phyloP scores from a whole-genome alignment of 1,284 basidiomycete species.

The Ganoderma lucidum region DNA sequence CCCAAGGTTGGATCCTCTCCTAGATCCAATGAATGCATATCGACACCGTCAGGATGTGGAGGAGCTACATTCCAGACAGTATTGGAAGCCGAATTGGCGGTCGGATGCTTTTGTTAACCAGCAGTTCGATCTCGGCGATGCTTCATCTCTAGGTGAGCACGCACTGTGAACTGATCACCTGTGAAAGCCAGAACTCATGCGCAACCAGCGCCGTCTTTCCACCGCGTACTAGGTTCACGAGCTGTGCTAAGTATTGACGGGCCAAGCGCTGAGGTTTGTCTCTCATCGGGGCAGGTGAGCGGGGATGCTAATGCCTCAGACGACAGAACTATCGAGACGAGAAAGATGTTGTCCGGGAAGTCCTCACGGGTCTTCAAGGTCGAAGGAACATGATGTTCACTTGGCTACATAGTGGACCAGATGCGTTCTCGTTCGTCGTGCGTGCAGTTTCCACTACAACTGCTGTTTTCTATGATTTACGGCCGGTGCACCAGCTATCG shows the following conservation, averaged over 20 bases:
- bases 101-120: slow-evolving; percentile 51
- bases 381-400: slow-evolving; percentile 65
- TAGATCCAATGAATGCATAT: slow-evolving; percentile 37
- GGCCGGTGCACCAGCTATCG: slow-evolving; percentile 48
- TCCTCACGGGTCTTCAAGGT: slow-evolving; percentile 78
- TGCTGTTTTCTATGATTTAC: background rate
- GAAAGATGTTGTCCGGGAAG: slow-evolving; percentile 75
- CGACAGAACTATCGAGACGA: slow-evolving; percentile 73
- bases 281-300: background rate
- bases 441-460: slow-evolving; percentile 1
- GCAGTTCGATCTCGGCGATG: slow-evolving; percentile 67
- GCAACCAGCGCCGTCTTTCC: slow-evolving; percentile 47
- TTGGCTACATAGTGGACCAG: slow-evolving; percentile 45
- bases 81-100: slow-evolving; percentile 73
- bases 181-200: background rate
- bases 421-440: slow-evolving; percentile 41
- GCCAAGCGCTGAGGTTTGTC: slow-evolving; percentile 43
- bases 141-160: slow-evolving; percentile 69
- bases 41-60: slow-evolving; percentile 62
- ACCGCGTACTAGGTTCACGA: slow-evolving; percentile 46
- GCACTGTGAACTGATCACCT: background rate
- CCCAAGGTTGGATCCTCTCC: background rate
- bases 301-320: background rate
- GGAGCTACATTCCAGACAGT: slow-evolving; percentile 65
- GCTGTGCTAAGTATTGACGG: slow-evolving; percentile 38